Evolutionary conservation across 345 rosid genomes (phyloP).

Genomic region (Gossypium ekmanianum): DNA sequence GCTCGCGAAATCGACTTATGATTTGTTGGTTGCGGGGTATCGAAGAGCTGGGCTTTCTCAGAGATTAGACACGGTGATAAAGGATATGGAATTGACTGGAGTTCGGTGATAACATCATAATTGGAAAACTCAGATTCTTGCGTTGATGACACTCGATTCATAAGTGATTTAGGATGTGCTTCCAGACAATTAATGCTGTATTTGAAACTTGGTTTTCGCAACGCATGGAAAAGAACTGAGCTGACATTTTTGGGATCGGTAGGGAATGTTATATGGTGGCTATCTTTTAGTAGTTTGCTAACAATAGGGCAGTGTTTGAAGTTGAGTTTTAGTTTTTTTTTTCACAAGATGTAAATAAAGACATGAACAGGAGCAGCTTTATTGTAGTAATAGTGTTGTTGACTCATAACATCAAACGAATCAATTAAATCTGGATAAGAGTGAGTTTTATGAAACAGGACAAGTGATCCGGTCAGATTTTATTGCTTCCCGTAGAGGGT

Average conservation of each 20-base stretch:
- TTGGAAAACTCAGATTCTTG: background rate
- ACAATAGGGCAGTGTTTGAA: background rate
- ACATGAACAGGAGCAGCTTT: background rate
- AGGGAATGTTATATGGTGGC: background rate
- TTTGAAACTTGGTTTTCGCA: background rate
- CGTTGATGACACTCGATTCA: background rate
- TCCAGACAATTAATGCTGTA: background rate
- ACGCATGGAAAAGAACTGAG: background rate
- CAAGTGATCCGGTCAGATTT: background rate
- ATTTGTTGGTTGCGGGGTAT: slow-evolving; percentile 40
- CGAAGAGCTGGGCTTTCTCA: slow-evolving; percentile 31
- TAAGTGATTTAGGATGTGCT: background rate
- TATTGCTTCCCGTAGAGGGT: background rate
- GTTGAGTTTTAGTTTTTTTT: background rate
- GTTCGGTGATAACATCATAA: slow-evolving; percentile 5
- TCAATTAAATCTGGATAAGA: too few species aligned
- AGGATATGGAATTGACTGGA: slow-evolving; percentile 29
- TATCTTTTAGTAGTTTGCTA: background rate
- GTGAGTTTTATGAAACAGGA: too few species aligned
- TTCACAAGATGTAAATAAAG: background rate
- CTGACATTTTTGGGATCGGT: background rate
- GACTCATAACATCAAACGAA: too few species aligned
- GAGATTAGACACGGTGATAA: slow-evolving; percentile 25
- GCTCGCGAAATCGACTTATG: slow-evolving; percentile 30
- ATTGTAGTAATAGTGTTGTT: too few species aligned